Conservation (phyloP, 1,284 basidiomycete genomes). For the Trichosporon sp. region DNA sequence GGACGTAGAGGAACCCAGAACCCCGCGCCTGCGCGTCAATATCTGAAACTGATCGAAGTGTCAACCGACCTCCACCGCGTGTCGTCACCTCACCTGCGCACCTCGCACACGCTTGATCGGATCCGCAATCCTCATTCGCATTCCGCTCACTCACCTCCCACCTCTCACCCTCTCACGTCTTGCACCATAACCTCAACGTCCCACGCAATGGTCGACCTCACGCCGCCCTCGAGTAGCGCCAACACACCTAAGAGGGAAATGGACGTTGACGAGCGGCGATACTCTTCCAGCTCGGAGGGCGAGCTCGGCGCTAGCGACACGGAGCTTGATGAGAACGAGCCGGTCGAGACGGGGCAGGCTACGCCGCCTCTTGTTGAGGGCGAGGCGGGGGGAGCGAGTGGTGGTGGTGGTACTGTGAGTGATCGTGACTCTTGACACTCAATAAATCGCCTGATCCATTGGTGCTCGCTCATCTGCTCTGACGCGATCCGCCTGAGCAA, state of each 20-base stretch:
- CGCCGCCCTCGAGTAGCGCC: slow-evolving; percentile 26
- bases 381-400: slow-evolving; percentile 4
- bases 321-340: slow-evolving; percentile 11
- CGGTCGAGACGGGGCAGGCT: slow-evolving; percentile 4
- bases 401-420: slow-evolving; percentile 6
- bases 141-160: background rate
- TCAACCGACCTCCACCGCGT: slow-evolving; percentile 4
- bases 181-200: background rate
- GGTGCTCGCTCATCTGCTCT: background rate
- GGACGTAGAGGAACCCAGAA: too few relatives aligned
- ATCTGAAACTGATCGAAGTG: background rate
- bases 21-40: too few relatives aligned
- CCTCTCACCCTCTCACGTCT: background rate
- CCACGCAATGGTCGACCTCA: slow-evolving; percentile 14
- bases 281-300: slow-evolving; percentile 6
- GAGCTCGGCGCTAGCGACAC: slow-evolving; percentile 6
- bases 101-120: too few relatives aligned
- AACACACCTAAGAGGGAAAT: slow-evolving; percentile 26
- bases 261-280: slow-evolving; percentile 6
- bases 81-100: background rate
- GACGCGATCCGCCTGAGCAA: too few relatives aligned
- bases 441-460: background rate
- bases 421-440: background rate
- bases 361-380: slow-evolving; percentile 3
- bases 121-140: background rate